Evolutionary conservation across 805 yeast species (phyloP).

Genomic region (Sugiyamaella qingdaonensis): DNA sequence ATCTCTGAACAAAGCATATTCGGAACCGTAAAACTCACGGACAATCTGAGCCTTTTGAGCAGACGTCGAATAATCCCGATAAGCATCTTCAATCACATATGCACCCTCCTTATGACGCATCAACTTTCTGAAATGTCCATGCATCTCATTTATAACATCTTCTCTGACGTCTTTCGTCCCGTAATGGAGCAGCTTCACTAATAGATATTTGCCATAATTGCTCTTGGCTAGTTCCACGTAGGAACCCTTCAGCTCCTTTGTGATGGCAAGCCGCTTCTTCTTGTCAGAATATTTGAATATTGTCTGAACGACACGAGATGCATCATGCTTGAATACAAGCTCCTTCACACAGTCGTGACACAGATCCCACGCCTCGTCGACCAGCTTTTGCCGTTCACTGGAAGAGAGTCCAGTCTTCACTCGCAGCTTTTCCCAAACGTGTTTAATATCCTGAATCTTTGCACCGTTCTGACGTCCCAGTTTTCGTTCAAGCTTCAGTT

Average conservation of each 20-base stretch:
- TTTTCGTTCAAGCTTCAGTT: conserved; percentile 75
- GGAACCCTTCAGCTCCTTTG: conserved; percentile 64
- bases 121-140: conserved; percentile 83
- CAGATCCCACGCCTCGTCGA: conserved; percentile 80
- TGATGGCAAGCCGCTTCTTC: conserved; percentile 70
- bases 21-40: conserved; percentile 95
- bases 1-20: conserved; percentile 85
- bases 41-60: conserved; percentile 88
- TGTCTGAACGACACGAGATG: conserved; percentile 93
- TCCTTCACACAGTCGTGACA: conserved; percentile 75
- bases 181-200: conserved; percentile 85
- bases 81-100: conserved; percentile 91
- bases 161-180: conserved; percentile 81
- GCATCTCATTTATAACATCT: conserved; percentile 73
- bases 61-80: conserved; percentile 74
- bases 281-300: conserved; percentile 80
- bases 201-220: conserved; percentile 86
- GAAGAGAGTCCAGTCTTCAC: conserved; percentile 79
- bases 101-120: conserved; percentile 99
- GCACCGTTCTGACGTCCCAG: conserved; percentile 81
- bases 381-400: conserved; percentile 67
- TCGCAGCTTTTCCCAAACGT: conserved; percentile 86
- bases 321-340: conserved; percentile 90
- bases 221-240: conserved; percentile 83
- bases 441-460: conserved; percentile 79